Base-by-base conservation (phyloP, 495 filamentous ascomycete species). In the Lepidopterella palustris region DNA sequence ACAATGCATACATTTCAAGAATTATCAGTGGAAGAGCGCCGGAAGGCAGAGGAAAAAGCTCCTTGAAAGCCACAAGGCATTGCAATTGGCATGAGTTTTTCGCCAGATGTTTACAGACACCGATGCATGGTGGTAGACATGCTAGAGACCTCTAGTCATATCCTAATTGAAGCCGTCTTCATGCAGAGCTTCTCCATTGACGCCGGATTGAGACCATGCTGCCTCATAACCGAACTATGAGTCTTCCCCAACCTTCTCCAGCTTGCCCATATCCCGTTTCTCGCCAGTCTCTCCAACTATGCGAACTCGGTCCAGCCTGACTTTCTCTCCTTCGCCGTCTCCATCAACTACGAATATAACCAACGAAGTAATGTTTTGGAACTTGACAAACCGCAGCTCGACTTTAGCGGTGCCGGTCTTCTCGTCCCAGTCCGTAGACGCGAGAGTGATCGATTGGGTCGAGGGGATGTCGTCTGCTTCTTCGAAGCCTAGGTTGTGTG, bases 201-300 rank as follows among this genome's bases (percentile, higher is more conserved):
- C 27, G 18, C 58, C 27, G 15, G 27, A 13, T 18, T 11, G 26
- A 25, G 21, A 40, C 45, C 26, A 1, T 26, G 27, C 35, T 47
- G n/a, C 15, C 21, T 18, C 5, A 23, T 13, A 39, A n/a, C 26
- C 10, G 0, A 18, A 23, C 49, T 63, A 58, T 53, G 51, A 72
- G 71, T 90, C 85, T 68, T 95, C 88, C 10, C 87, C 89, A 69
- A 96, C 84, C 82, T 97, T 97, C 82, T 96, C 90, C 64, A 98
- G 75, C 79, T 96, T 96, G 52, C 91, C 93, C 82, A 88, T 86
- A 49, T 90, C 87, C 55, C 90, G 78, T 81, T 95, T 95, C 80
- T 95, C 88, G 11, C 92, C 91, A n/a, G 83, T 80, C 74, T 97
- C 93, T 31, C 93, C 93, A 68, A 97, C 85, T 32, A 98, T 76